Evolutionary conservation across 495 filamentous ascomycete genomes (phyloP).

Genomic region (Cercophora newfieldiana): DNA sequence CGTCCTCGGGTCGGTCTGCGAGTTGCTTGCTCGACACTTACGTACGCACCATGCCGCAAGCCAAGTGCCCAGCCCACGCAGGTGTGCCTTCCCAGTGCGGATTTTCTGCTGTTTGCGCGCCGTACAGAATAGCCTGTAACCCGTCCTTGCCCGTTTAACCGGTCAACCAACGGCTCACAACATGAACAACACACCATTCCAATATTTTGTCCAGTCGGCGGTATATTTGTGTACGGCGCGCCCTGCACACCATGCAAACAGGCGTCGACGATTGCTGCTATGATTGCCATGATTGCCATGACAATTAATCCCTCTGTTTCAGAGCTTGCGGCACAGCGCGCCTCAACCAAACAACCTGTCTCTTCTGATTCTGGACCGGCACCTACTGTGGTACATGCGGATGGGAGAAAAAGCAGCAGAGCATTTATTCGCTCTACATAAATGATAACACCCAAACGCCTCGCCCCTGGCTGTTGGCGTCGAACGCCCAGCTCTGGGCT

Average conservation of each 20-base stretch:
- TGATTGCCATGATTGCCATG: background rate
- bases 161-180: background rate
- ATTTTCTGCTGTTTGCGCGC: background rate
- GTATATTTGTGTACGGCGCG: background rate
- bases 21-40: background rate
- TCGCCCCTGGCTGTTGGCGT: background rate
- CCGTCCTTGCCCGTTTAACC: background rate
- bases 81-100: too few species aligned
- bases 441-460: constrained; percentile 15
- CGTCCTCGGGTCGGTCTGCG: too few species aligned
- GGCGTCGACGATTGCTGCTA: background rate
- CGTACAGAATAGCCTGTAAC: background rate
- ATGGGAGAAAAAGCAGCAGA: background rate
- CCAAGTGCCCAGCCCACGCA: background rate
- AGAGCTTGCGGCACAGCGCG: background rate
- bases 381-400: background rate
- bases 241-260: background rate
- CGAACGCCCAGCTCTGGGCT: too few species aligned
- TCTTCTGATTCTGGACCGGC: background rate
- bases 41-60: background rate
- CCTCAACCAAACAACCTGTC: background rate
- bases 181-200: too few species aligned
- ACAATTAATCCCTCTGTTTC: background rate
- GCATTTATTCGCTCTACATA: background rate
- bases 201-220: background rate